Evolutionary conservation across 768 basidiomycete species (phyloP), one percentile per base, ranked within the genome.

Genomic region (Cantharellus cinnabarinus): DNA sequence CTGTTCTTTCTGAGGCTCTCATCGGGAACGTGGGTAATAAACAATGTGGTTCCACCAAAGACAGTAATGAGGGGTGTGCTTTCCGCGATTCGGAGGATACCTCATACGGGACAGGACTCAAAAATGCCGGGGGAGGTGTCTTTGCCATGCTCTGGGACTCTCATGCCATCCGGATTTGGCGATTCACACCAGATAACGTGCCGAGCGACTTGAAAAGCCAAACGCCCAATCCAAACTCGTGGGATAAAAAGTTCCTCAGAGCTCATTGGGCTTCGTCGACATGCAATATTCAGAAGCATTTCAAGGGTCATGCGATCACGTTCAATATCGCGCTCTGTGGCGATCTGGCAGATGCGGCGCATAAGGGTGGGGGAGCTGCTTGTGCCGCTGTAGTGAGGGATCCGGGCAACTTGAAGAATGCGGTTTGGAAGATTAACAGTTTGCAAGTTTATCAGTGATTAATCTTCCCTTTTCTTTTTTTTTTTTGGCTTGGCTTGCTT

Each of bases 81-180:
- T 66, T 70, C 58, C 55, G 65, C 14, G 68, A 69, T 10, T 40
- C 61, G 20, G 68, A 68, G 2, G 54, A 57, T 1, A 59, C 62
- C 4, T 40, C 38, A 14, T 38, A 14, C 41, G 56, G 56, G 39
- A 15, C 35, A 15, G 37, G 5, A 14, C 40, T 57, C 38, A 57
- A 57, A 15, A 65, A 57, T 29, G 56, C 56, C 70, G 69, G 69
- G 29, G 71, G 71, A 4, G 71, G 69, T 2, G 69, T 71, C 1
- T 71, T 67, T 55, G 68, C 68, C 41, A 67, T 67, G 66, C 51
- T 65, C 40, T 70, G 70, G 70, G 65, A 67, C 58, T 64, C 35
- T 38, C 44, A 34, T 34, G 62, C 60, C 3, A 61, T 62, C 56
- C 56, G 56, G 41, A 59, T 62, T 34, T 62, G 62, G 60, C 14